A percentile compares a stretch with the other conserved stretches of the same genome.
Evolutionary conservation across 139 green algal genomes (phyloP).

Genomic region (Nannochloris sp.): DNA sequence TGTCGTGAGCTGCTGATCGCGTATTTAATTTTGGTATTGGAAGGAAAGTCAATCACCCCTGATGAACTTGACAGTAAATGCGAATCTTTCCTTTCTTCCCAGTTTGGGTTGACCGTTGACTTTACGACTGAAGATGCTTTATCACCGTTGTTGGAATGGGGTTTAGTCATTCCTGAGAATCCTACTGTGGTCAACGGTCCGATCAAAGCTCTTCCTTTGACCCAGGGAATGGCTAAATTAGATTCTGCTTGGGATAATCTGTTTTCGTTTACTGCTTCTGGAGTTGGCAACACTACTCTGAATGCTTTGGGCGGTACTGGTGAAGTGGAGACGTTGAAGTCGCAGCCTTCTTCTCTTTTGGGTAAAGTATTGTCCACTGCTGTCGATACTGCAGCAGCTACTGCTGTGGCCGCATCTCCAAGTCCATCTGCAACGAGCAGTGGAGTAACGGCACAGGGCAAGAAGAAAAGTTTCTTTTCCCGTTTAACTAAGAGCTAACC

Average conservation of each 20-base stretch:
- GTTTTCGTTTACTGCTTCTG: too few species aligned
- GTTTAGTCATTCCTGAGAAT: slow-evolving; percentile 17
- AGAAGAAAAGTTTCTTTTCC: neutral
- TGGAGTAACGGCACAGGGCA: too few species aligned
- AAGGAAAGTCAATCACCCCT: neutral
- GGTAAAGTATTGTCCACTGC: neutral
- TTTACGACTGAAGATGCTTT: slow-evolving; percentile 44
- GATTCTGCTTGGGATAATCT: neutral
- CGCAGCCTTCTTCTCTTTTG: too few species aligned
- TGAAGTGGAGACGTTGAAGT: too few species aligned
- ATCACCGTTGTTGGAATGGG: slow-evolving; percentile 33
- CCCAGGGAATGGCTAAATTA: neutral
- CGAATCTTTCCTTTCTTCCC: slow-evolving; percentile 31
- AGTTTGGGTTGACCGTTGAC: slow-evolving; percentile 46
- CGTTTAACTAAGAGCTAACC: too few species aligned
- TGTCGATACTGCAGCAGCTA: too few species aligned
- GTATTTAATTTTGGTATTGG: slow-evolving; percentile 26
- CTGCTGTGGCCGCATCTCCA: too few species aligned
- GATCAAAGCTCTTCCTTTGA: neutral
- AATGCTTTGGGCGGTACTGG: neutral
- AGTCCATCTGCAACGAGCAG: too few species aligned
- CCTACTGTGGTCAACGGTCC: neutral
- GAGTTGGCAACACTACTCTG: neutral
- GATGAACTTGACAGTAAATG: slow-evolving; percentile 31
- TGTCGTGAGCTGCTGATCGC: slow-evolving; percentile 21